Conservation (phyloP, 768 basidiomycete species). For the Tephrocybe sp. region DNA sequence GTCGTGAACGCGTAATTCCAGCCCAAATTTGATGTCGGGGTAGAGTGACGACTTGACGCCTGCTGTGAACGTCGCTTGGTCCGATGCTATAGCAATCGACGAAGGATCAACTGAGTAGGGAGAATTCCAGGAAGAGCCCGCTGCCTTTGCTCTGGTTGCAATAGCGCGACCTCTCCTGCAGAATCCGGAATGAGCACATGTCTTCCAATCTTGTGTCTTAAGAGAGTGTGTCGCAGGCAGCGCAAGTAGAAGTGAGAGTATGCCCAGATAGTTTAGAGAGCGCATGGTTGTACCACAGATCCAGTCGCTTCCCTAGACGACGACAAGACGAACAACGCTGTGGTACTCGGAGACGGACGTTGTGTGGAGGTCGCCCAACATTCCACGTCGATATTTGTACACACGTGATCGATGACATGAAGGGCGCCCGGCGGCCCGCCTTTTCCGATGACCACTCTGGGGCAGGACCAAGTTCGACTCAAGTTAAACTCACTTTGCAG, state of each 20-base stretch:
- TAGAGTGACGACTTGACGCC: slow-evolving; percentile 78
- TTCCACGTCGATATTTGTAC: neutral
- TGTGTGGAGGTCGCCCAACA: neutral
- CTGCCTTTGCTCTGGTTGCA: slow-evolving; percentile 64
- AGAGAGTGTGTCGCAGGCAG: slow-evolving; percentile 48
- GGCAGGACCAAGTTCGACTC: too few relatives aligned
- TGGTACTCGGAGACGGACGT: neutral
- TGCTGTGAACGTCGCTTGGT: slow-evolving; percentile 67
- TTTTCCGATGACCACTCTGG: too few relatives aligned
- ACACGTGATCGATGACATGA: too few relatives aligned
- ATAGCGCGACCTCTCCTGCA: slow-evolving; percentile 86
- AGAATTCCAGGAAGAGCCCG: slow-evolving; percentile 65
- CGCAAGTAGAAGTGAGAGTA: slow-evolving; percentile 32
- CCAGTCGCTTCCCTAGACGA: slow-evolving; percentile 1
- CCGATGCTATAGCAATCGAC: slow-evolving; percentile 49
- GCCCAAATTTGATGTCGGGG: slow-evolving; percentile 76
- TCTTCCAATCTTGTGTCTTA: slow-evolving; percentile 89
- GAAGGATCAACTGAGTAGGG: slow-evolving; percentile 77
- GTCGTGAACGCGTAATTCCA: slow-evolving; percentile 80
- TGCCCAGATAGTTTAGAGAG: slow-evolving; percentile 33
- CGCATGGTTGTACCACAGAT: slow-evolving; percentile 28
- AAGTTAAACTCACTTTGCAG: too few relatives aligned
- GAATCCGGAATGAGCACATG: slow-evolving; percentile 91
- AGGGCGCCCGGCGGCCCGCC: too few relatives aligned
- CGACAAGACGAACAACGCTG: slow-evolving; percentile 4